phyloP scores from a whole-genome alignment of 2,329 filamentous ascomycete species.

The Echinosphaeria canescens region DNA sequence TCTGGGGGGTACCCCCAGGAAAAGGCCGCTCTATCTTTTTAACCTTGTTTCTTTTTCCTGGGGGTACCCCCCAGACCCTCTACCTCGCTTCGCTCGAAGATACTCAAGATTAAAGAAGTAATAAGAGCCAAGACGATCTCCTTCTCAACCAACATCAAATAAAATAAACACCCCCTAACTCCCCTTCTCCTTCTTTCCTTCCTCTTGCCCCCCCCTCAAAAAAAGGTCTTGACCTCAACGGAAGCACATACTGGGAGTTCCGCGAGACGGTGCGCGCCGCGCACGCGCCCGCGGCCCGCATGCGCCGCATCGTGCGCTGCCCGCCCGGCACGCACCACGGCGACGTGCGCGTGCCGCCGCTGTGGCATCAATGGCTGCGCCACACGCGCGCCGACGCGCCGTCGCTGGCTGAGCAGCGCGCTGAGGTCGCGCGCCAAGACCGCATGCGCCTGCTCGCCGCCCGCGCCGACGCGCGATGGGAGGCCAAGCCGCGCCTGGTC shows the following conservation, averaged over 20 bases:
- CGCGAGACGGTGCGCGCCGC: slow-evolving; percentile 39
- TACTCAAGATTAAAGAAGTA: too few species aligned
- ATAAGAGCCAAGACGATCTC: neutral
- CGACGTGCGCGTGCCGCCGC: slow-evolving; percentile 32
- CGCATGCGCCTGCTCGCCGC: slow-evolving; percentile 33
- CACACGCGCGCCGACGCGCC: slow-evolving; percentile 33
- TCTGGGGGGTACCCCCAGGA: too few species aligned
- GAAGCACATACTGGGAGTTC: slow-evolving; percentile 52
- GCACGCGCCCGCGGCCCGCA: slow-evolving; percentile 19
- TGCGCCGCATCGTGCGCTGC: slow-evolving; percentile 40
- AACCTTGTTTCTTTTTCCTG: too few species aligned
- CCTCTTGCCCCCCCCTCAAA: neutral
- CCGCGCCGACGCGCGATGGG: slow-evolving; percentile 41
- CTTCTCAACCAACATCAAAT: slow-evolving; percentile 1
- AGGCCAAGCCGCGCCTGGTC: slow-evolving; percentile 28
- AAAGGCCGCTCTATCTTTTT: too few species aligned
- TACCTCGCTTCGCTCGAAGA: too few species aligned
- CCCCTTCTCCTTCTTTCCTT: neutral
- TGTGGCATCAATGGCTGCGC: slow-evolving; percentile 50
- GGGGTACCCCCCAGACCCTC: too few species aligned
- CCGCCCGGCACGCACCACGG: slow-evolving; percentile 28
- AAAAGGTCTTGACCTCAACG: slow-evolving; percentile 38
- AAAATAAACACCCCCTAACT: too few species aligned
- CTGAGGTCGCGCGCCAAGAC: slow-evolving; percentile 27
- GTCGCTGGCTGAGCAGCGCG: slow-evolving; percentile 29